Evolutionary conservation across 2,329 filamentous ascomycete species (phyloP).

Genomic region (Chaetomium sp.): DNA sequence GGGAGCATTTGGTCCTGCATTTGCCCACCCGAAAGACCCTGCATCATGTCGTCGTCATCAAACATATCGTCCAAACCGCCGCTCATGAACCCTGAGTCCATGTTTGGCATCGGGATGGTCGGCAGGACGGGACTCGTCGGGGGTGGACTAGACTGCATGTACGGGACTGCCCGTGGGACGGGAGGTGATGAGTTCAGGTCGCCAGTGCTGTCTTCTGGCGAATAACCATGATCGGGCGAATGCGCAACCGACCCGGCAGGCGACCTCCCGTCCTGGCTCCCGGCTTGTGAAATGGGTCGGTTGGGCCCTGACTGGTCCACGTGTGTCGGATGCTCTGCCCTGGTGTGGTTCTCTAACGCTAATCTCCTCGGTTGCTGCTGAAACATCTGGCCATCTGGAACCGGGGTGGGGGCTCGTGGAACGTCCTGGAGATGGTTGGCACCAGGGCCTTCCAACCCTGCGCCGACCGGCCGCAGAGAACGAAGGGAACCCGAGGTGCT

Average conservation of each 20-base stretch:
- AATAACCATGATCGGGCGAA: constrained; percentile 43
- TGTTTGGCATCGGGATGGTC: constrained; percentile 53
- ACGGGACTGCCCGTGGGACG: constrained; percentile 56
- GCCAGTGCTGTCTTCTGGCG: constrained; percentile 61
- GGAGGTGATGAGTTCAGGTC: constrained; percentile 90
- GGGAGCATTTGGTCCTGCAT: constrained; percentile 18
- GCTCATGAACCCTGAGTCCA: constrained; percentile 81
- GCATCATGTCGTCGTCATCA: constrained; percentile 43
- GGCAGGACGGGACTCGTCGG: constrained; percentile 75
- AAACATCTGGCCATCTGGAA: constrained; percentile 47
- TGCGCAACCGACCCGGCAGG: constrained; percentile 46
- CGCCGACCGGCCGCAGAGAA: constrained; percentile 67
- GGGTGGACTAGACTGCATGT: constrained; percentile 53
- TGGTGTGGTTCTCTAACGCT: constrained; percentile 42
- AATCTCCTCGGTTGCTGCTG: constrained; percentile 28
- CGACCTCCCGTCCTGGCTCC: constrained; percentile 46
- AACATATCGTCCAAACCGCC: constrained; percentile 65
- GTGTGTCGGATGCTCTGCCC: constrained; percentile 50
- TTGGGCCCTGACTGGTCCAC: constrained; percentile 26
- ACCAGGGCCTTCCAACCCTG: constrained; percentile 35
- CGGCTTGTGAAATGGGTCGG: constrained; percentile 35
- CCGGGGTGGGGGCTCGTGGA: constrained; percentile 71
- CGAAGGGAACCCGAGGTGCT: constrained; percentile 85
- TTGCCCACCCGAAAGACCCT: constrained; percentile 31
- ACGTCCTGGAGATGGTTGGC: constrained; percentile 59